Evolutionary conservation across 352 stramenopile genomes (phyloP), one percentile per base, ranked within the genome.

Genomic region (Globisporangium cederbergense): DNA sequence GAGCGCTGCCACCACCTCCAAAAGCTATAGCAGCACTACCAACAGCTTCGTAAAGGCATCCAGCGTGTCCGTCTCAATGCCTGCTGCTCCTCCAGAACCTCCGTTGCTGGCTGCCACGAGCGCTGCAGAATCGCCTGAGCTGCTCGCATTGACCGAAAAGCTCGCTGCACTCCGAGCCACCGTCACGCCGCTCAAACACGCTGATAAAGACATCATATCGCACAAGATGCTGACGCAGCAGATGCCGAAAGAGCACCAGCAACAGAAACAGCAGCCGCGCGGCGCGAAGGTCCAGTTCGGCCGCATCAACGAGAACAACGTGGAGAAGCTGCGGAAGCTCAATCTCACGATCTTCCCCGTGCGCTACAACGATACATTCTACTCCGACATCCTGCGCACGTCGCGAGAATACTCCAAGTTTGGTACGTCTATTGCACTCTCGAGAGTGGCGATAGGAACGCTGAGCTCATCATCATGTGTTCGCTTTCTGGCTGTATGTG

Each of bases 291-390:
- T 91, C n/a, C 57, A 61, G 9, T 86, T 92, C 25, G 70, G 72
- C 13, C 66, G 71, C 20, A 86, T 95, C 50, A 76, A 81, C 56
- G 74, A 68, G 49, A 71, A 69, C 64, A 95, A 95, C 61, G 67
- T 93, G 20, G 68, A 83, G 36, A 69, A 93, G 64, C 77, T 98
- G 40, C 85, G 91, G 22, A 86, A 86, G 67, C 84, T 98, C 40
- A 98, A 98, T 66, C 59, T 84, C 52, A 70, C 82, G 42, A 95
- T 96, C 67, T 97, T 98, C 74, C 94, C 94, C 20, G 88, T 98
- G 42, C 71, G 83, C 32, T 98, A 98, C 77, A 91, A 91, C 68
- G 78, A 97, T 38, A 79, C 72, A 13, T 98, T 98, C 74, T 98
- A 98, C 78, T 74, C 75, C 38, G 90, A 98, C 59, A 81, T 98